These are phyloP conservation scores for Aspergillus heteromorphus DNA, from an alignment of 495 filamentous ascomycete species.

Conservation along the genomic window DNA sequence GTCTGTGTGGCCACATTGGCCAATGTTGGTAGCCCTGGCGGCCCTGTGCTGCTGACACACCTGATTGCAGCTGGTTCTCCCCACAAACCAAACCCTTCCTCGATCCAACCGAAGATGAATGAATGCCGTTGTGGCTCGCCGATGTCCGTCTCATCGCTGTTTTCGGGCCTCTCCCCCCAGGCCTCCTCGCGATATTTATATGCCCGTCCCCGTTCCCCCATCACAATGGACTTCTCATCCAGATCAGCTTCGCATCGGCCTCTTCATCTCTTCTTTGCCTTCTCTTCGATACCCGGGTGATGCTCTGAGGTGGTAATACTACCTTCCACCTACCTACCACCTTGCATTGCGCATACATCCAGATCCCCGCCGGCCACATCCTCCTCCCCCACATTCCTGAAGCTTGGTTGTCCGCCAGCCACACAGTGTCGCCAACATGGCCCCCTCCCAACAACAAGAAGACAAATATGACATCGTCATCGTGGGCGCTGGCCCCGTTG, in stretches of 20 bases:
- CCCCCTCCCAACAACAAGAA: constrained; percentile 27
- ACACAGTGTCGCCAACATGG: constrained; percentile 26
- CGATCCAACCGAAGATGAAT: constrained; percentile 38
- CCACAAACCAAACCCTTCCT: constrained; percentile 18
- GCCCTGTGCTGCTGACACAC: background rate
- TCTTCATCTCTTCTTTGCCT: background rate
- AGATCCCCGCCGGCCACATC: background rate
- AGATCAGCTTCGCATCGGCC: background rate
- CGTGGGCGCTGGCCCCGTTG: constrained; percentile 84
- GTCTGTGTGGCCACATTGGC: background rate
- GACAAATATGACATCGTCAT: constrained; percentile 75
- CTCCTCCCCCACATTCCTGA: background rate
- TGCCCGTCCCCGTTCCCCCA: constrained; percentile 7
- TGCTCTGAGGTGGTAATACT: too few relatives aligned
- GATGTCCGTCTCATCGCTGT: constrained; percentile 13
- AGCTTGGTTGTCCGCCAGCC: constrained; percentile 3
- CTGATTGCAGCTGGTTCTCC: background rate
- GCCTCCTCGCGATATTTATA: constrained; percentile 28
- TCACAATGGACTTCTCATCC: constrained; percentile 8
- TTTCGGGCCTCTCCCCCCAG: constrained; percentile 23
- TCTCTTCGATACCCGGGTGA: background rate
- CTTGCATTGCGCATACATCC: background rate
- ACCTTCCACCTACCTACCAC: too few relatives aligned
- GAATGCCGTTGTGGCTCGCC: constrained; percentile 40
- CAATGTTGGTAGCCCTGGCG: background rate